These are phyloP conservation scores for Pochonia chlamydosporia DNA, from an alignment of 2,329 filamentous ascomycete species.

Conservation along the genomic window DNA sequence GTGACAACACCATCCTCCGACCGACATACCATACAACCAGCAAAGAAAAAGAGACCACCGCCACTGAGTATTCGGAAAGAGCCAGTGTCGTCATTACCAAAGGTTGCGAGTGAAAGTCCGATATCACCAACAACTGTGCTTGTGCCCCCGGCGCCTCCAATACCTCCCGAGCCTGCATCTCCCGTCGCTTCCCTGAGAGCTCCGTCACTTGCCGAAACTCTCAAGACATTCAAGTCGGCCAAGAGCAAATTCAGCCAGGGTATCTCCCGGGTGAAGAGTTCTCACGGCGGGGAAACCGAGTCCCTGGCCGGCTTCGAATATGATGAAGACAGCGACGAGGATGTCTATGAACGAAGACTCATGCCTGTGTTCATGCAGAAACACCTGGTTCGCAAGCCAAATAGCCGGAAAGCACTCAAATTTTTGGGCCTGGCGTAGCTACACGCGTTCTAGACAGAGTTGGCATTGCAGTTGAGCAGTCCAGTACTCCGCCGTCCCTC, in stretches of 20 bases:
- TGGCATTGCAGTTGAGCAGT: not conserved
- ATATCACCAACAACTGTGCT: constrained; percentile 10
- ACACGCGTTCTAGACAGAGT: not conserved
- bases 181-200: constrained; percentile 7
- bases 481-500: not conserved
- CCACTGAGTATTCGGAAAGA: constrained; percentile 18
- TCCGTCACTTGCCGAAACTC: constrained; percentile 14
- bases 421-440: constrained; percentile 43
- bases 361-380: constrained; percentile 44
- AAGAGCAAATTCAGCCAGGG: constrained; percentile 22
- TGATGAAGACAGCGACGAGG: constrained; percentile 35
- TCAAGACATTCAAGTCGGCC: constrained; percentile 22
- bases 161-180: constrained; percentile 3
- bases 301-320: constrained; percentile 31
- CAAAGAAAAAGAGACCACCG: constrained; percentile 17
- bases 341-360: constrained; percentile 43
- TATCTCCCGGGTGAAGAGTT: constrained; percentile 18
- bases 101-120: constrained; percentile 15
- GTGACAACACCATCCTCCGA: constrained; percentile 39
- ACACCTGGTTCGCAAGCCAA: constrained; percentile 29
- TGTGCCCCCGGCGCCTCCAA: not conserved
- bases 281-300: constrained; percentile 18
- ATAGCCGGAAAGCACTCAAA: constrained; percentile 47
- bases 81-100: constrained; percentile 25
- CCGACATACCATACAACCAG: constrained; percentile 14